A percentile compares a stretch with the other conserved stretches of the same genome.
These are phyloP conservation scores for Ceratocystis ficicola DNA, from an alignment of 2,329 filamentous ascomycete genomes.

Conservation along the genomic window DNA sequence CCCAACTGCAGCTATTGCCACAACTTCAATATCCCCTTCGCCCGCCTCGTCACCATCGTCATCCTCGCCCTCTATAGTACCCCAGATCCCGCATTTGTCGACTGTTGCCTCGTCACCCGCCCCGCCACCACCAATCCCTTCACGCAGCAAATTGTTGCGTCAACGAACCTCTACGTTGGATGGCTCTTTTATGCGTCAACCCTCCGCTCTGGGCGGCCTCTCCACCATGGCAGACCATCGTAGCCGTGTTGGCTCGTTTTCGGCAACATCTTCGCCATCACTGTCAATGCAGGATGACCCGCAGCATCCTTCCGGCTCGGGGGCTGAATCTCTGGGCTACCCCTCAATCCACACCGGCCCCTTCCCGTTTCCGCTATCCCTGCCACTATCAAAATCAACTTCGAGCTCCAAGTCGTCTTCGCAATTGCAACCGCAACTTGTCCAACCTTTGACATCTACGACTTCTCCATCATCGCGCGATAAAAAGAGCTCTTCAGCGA, in stretches of 20 bases:
- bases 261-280: conserved; percentile 41
- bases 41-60: background rate
- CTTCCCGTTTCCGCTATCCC: conserved; percentile 13
- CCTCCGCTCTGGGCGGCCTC: conserved; percentile 32
- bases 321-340: conserved; percentile 35
- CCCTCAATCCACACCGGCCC: conserved; percentile 30
- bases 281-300: conserved; percentile 42
- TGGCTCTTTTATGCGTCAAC: conserved; percentile 34
- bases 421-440: conserved; percentile 22
- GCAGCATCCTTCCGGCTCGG: conserved; percentile 30
- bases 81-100: background rate
- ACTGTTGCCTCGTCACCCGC: background rate
- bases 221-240: conserved; percentile 38
- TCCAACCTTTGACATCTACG: conserved; percentile 18
- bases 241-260: conserved; percentile 58
- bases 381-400: background rate
- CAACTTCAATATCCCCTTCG: conserved; percentile 12
- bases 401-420: conserved; percentile 4
- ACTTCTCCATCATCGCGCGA: conserved; percentile 23
- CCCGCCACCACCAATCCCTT: conserved; percentile 20
- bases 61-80: conserved; percentile 6
- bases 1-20: conserved; percentile 5
- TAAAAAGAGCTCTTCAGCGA: conserved; percentile 39
- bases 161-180: conserved; percentile 50
- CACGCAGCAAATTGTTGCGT: conserved; percentile 28